Conservation (phyloP, 129 eudicot genomes). For the Lactuca sativa region DNA sequence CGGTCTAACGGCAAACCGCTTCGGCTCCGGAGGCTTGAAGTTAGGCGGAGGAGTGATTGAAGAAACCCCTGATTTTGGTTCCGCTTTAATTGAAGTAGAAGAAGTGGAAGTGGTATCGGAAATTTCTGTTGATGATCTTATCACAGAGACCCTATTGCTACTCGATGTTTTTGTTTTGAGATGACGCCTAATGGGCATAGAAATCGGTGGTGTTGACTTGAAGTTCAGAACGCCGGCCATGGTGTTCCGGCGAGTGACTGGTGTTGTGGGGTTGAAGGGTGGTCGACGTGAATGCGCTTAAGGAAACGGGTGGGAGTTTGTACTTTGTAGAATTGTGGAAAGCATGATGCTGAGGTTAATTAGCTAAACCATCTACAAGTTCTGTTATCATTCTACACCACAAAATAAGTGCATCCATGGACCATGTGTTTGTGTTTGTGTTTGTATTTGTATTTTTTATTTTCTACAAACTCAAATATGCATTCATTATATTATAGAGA, state of each 20-base stretch:
- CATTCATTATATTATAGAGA: too few relatives aligned
- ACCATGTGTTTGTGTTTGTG: not conserved
- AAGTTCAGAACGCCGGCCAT: constrained; percentile 72
- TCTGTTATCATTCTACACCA: not conserved
- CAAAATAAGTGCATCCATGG: constrained; percentile 13
- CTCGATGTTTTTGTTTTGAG: constrained; percentile 21
- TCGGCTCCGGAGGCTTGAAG: constrained; percentile 65
- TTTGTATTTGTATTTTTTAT: too few relatives aligned
- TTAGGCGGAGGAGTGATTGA: constrained; percentile 59
- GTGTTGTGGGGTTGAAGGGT: constrained; percentile 6
- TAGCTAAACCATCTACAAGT: not conserved
- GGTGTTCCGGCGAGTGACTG: constrained; percentile 29
- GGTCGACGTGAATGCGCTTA: constrained; percentile 26
- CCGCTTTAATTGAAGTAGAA: constrained; percentile 36
- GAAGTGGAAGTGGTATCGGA: constrained; percentile 42
- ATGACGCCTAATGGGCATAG: constrained; percentile 27
- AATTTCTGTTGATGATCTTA: constrained; percentile 47
- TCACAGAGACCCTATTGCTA: constrained; percentile 19
- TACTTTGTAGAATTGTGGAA: constrained; percentile 7
- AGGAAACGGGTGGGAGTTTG: constrained; percentile 9
- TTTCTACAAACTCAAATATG: too few relatives aligned
- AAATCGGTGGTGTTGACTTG: constrained; percentile 36
- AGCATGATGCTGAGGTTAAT: not conserved
- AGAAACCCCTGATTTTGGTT: constrained; percentile 24
- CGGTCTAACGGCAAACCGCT: constrained; percentile 52